Evolutionary conservation across 305 asterid genomes (phyloP), one percentile per base, ranked within the genome.

Genomic region (Fraxinus velutina): DNA sequence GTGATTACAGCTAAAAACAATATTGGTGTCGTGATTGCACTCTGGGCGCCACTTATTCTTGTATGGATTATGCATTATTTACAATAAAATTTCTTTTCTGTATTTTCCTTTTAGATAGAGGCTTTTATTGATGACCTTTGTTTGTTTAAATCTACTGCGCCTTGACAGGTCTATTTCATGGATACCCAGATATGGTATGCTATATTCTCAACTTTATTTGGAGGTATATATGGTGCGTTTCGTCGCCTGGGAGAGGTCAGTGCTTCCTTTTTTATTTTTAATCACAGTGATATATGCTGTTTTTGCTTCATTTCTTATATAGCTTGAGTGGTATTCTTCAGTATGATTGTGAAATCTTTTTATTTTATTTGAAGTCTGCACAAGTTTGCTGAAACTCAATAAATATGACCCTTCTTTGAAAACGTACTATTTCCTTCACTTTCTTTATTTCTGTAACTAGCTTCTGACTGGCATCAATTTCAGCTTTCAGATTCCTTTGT

Each of bases 151-250:
- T 24, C 72, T 64, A 17, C 47, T 80, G 78, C 55, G 76, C 73
- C 44, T 85, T 71, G 86, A 80, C 89, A 96, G 99, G 99, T 96
- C 78, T 96, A 96, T 91, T 94, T 96, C 90, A 96, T 96, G 99
- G 99, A 96, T 87, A 55, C 97, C 81, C 99, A 96, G 88, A 96
- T 96, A 73, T 96, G 99, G 99, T 96, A 96, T 89, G 99, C 99
- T 82, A 96, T 96, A 87, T 96, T 94, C 89, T 94, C 99, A 21
- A 94, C 99, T 39, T 83, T 96, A 66, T 94, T 94, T 83, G 98
- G 99, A 81, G 99, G 99, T 78, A 91, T 96, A 80, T 94, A 94
- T 92, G 99, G 99, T 62, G 99, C 99, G 85, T 96, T 94, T 83
- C 97, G 98, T 33, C 97, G 98, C 77, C 97, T 96, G 83, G 99